Base-by-base conservation (phyloP, 129 eudicot species). In the sunflower (Helianthus annuus) region DNA sequence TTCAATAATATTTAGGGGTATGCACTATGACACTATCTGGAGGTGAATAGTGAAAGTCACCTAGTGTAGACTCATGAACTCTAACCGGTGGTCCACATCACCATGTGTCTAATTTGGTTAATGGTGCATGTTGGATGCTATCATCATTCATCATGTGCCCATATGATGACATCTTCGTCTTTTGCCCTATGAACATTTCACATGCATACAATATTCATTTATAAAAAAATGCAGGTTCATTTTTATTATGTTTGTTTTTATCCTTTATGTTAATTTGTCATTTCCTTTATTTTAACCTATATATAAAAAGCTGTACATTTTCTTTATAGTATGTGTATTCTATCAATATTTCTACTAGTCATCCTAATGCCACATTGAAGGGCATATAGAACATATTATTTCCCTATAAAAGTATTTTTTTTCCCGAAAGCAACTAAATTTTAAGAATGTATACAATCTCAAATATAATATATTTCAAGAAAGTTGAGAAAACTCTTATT, bases 81-180 rank as follows among this genome's bases (percentile, higher is more conserved):
- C 39, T 48, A 69, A n/a, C 55, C 46, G 27, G 71, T 77, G 76
- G 81, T 69, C 81, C 81, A 77, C 70, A 69, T 49, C 64, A 69
- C 71, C 81, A 76, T 68, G 81, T 77, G 81, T 77, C 76, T 29
- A 51, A 49, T 48, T 68, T 49, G 71, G 76, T 51, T 77, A 39
- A 61, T 63, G 76, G 71, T 62, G 64, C 38, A 69, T 69, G 55
- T 59, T 61, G 11, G 42, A 8, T 77, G 64, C 70, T n/a, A 69
- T 53, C 69, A 48, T 42, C 46, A 53, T 53, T 46, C 75, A 38
- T 48, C 34, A 10, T 57, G 32, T 67, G 75, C 70, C 62, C 76
- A 76, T 57, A 3, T 7, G 6, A 29, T 6, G 34, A 60, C 32
- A 42, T 49, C n/a, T 32, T 17, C 69, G 65, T 34, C n/a, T 48